Conservation (phyloP, 2,329 filamentous ascomycete genomes). For the Lizonia empirigonia region DNA sequence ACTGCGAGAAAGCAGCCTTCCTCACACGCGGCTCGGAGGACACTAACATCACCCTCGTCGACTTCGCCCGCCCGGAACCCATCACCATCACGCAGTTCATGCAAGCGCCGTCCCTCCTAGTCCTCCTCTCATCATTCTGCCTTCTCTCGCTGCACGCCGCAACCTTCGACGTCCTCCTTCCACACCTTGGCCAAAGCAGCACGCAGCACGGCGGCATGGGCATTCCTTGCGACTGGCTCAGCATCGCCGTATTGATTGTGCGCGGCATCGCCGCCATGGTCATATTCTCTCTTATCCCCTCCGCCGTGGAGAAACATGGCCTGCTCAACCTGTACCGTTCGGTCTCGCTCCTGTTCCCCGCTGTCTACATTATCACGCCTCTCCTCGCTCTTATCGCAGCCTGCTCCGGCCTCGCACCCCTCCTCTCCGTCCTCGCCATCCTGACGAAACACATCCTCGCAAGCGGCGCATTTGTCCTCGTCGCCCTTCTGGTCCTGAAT, state of each 20-base stretch:
- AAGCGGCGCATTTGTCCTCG: conserved; percentile 50
- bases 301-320: conserved; percentile 47
- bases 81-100: conserved; percentile 54
- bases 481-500: conserved; percentile 55
- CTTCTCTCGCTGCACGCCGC: conserved; percentile 62
- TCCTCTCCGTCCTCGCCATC: conserved; percentile 50
- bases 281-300: conserved; percentile 48
- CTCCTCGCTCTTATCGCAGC: conserved; percentile 47
- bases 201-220: conserved; percentile 54
- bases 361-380: conserved; percentile 50
- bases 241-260: conserved; percentile 50
- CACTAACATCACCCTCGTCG: conserved; percentile 40
- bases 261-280: conserved; percentile 49
- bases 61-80: conserved; percentile 48
- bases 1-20: conserved; percentile 56
- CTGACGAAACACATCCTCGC: conserved; percentile 52
- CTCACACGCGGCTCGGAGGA: conserved; percentile 48
- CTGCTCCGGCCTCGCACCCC: conserved; percentile 42
- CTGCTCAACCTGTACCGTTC: conserved; percentile 53
- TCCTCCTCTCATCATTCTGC: conserved; percentile 57
- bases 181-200: conserved; percentile 54
- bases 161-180: conserved; percentile 58
- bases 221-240: conserved; percentile 53
- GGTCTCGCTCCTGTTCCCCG: conserved; percentile 49
- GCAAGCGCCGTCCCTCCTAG: conserved; percentile 53